Evolutionary conservation across 352 stramenopile genomes (phyloP), one percentile per base, ranked within the genome.

Genomic region (Thalassiosira hispida): DNA sequence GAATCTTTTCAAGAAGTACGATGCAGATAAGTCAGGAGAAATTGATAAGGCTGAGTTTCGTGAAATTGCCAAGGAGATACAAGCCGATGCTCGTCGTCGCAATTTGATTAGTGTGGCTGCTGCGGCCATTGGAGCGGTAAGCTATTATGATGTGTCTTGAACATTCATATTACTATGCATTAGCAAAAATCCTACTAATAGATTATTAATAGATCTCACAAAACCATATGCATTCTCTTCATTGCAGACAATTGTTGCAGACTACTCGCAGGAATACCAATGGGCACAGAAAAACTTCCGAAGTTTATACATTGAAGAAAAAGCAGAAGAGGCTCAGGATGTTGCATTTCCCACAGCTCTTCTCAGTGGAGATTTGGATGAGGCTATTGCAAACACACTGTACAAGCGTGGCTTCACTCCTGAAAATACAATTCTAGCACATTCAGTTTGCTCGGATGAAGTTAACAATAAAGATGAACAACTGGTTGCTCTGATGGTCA

Each of bases 391-490:
- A 25, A 73, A 73, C 18, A 73, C 63, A 62, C 64, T 73, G 23
- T 9, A 40, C 14, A 23, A 1, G 22, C 29, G 47, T 8, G 63
- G 63, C 16, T 83, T 68, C 27, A 74, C 55, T 53, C 42, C 55
- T 0, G 8, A 56, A 5, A 83, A 77, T 38, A 83, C 74, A 23
- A 40, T 83, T 22, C 49, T 78, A 11, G 74, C 44, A 0, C 33
- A 66, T 9, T 75, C 67, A 9, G 14, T 77, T 18, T 77, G 65
- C 33, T 51, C 44, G 3, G 74, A 83, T 33, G 68, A 83, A 64
- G 60, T 83, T 8, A 78, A 78, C 33, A 60, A 64, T 56, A 59
- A 52, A 11, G 42, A 47, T 20, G 52, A 59, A 8, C 56, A 71
- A 5, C 55, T 77, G 11, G 33, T 74, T 23, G 18, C 51, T 16